Evolutionary conservation across 768 basidiomycete genomes (phyloP), one percentile per base, ranked within the genome.

Genomic region (Auriscalpium vulgare): DNA sequence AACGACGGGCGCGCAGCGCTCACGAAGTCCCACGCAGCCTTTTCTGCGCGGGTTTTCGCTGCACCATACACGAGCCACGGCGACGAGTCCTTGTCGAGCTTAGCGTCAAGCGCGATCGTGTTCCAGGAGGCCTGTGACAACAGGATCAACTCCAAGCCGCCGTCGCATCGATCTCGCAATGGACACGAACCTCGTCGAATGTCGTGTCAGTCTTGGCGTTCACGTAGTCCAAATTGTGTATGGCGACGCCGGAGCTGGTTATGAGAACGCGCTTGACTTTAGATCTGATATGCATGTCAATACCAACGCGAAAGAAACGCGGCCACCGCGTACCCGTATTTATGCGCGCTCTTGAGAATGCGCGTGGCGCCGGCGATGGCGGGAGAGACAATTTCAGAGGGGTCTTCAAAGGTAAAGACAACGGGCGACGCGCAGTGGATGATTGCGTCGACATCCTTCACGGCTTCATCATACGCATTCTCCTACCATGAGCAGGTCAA

Each of bases 381-480:
- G 14, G 77, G 76, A 11, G 58, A 58, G 60, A 76, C 70, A 23
- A 75, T 59, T 56, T 75, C 66, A 62, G 58, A 46, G 2, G 62
- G 60, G 11, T 63, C 61, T n/a, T 53, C 50, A 7, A 37, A 47
- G 21, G 17, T 49, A 8, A 67, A 53, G 46, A 63, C 63, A 55
- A 74, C 64, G 0, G 73, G 73, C 1, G 73, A 72, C 1, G 72
- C 73, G 19, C 66, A 65, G 59, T 76, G 75, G 38, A 62, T 59
- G 51, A 81, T 68, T 1, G 68, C 78, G 37, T 75, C 71, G 10
- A 78, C 74, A 8, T 69, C 77, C 62, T 75, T 71, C 56, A 77
- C 73, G 8, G 72, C 75, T n/a, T 75, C 73, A 55, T 79, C 76
- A 61, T 78, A 80, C 0, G 73, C 74, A 37, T 55, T 59, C 17